phyloP scores from a whole-genome alignment of 768 basidiomycete genomes.

The Solioccasus polychromus region DNA sequence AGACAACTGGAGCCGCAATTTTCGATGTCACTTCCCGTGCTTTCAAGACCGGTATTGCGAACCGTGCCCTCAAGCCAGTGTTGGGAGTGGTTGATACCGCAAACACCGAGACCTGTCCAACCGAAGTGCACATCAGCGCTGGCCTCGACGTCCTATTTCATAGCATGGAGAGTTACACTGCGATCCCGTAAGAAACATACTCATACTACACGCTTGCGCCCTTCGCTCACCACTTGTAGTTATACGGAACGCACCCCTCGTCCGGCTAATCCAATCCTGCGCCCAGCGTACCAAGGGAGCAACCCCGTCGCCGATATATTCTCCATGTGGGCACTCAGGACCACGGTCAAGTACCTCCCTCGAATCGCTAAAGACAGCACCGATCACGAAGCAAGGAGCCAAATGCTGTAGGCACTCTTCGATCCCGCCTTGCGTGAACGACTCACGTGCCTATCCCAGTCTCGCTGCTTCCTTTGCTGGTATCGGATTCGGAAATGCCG shows the following conservation, averaged over 20 bases:
- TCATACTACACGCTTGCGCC: not conserved
- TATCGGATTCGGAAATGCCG: conserved; percentile 93
- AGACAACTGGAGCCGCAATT: conserved; percentile 94
- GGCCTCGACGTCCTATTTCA: conserved; percentile 97
- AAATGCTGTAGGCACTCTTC: conserved; percentile 73
- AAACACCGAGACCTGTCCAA: conserved; percentile 90
- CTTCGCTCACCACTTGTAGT: conserved; percentile 35
- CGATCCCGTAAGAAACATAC: conserved; percentile 68
- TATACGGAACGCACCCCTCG: conserved; percentile 89
- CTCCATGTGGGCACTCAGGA: conserved; percentile 88
- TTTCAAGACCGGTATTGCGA: conserved; percentile 97
- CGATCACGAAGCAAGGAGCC: conserved; percentile 79
- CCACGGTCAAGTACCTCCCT: conserved; percentile 86
- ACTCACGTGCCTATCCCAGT: conserved; percentile 35
- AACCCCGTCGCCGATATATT: conserved; percentile 97
- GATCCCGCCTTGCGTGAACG: not conserved
- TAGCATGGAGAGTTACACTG: conserved; percentile 91
- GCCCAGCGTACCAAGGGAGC: conserved; percentile 92
- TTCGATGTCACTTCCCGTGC: conserved; percentile 87
- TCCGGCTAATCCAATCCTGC: conserved; percentile 83
- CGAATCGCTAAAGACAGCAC: conserved; percentile 75
- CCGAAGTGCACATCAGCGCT: conserved; percentile 90
- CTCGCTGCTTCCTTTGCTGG: conserved; percentile 93
- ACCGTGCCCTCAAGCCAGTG: conserved; percentile 84
- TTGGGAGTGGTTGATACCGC: conserved; percentile 85